phyloP scores from a whole-genome alignment of 202 grass and related monocot genomes.

The Hordeum pubiflorum region DNA sequence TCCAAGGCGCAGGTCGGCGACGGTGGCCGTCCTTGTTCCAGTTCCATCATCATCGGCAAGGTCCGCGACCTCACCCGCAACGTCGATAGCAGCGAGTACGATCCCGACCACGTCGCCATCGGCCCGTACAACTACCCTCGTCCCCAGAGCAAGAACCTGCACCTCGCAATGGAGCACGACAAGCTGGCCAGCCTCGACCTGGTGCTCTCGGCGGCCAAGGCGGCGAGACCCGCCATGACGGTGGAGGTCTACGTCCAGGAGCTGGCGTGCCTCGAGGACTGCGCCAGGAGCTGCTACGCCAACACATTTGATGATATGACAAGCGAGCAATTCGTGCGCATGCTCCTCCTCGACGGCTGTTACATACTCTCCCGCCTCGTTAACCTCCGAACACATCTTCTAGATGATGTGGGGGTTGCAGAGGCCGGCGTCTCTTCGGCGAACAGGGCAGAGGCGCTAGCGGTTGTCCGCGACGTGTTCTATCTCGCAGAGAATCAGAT shows the following conservation, averaged over 20 bases:
- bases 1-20: too few relatives aligned
- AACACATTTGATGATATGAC: neutral
- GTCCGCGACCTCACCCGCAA: neutral
- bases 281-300: neutral
- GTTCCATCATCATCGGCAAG: neutral
- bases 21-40: neutral
- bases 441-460: neutral
- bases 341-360: constrained; percentile 28
- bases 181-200: neutral
- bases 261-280: neutral
- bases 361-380: neutral
- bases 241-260: neutral
- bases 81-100: neutral
- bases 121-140: neutral
- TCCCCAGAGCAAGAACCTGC: neutral
- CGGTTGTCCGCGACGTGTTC: constrained; percentile 13
- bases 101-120: neutral
- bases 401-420: neutral
- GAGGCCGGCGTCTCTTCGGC: neutral
- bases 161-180: neutral
- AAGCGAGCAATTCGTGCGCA: neutral
- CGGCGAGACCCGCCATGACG: neutral
- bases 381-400: neutral
- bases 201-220: neutral
- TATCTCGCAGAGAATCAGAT: constrained; percentile 33